A percentile compares a stretch with the other conserved stretches of the same genome.
phyloP scores from a whole-genome alignment of 495 filamentous ascomycete species.

The Daldinia childiae region DNA sequence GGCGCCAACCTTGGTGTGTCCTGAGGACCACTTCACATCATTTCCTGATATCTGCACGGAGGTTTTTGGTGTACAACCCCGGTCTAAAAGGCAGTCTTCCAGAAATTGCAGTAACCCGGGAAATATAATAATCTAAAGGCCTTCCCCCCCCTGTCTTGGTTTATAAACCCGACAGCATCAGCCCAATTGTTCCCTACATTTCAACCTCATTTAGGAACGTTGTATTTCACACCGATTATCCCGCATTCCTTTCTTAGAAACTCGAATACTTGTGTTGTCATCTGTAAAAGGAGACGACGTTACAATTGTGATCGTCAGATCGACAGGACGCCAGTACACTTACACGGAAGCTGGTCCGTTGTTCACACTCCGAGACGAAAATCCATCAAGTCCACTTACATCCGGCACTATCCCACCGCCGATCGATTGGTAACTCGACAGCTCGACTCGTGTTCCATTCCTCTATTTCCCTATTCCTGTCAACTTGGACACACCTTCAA shows the following conservation, averaged over 20 bases:
- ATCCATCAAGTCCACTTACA: conserved; percentile 36
- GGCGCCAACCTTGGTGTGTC: conserved; percentile 18
- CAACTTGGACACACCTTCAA: conserved; percentile 5
- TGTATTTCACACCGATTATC: conserved; percentile 26
- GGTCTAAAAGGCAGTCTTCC: conserved; percentile 11
- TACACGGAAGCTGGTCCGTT: conserved; percentile 23
- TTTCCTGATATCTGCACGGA: conserved; percentile 37
- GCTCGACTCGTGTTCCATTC: neutral
- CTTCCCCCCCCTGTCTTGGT: conserved; percentile 19
- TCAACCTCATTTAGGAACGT: conserved; percentile 26
- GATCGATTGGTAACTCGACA: conserved; percentile 22
- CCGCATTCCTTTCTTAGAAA: conserved; percentile 9
- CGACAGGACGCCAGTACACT: conserved; percentile 35
- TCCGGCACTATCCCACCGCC: conserved; percentile 15
- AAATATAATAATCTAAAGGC: conserved; percentile 38
- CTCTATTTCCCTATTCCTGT: neutral
- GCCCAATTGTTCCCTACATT: conserved; percentile 9
- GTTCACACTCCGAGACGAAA: conserved; percentile 29
- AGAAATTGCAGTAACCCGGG: conserved; percentile 28
- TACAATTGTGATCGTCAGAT: conserved; percentile 47
- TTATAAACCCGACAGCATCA: conserved; percentile 26
- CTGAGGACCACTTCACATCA: conserved; percentile 26
- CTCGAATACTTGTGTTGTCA: conserved; percentile 2
- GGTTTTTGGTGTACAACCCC: conserved; percentile 14
- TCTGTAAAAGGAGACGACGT: conserved; percentile 28